Conservation (phyloP, 768 basidiomycete genomes). For the Dacryopinax spathularia region DNA sequence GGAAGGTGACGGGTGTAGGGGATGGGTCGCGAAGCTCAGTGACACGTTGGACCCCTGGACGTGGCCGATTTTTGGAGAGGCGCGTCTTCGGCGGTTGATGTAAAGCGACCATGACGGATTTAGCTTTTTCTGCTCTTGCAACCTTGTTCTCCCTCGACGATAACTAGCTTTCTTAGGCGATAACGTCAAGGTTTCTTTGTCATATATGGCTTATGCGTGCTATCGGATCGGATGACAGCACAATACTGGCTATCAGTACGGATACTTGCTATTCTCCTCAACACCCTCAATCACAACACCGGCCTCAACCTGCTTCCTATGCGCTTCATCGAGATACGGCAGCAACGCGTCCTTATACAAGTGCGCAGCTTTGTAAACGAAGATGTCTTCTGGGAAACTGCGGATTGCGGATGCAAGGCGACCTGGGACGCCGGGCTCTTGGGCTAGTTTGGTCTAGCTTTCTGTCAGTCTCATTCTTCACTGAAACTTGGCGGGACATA, state of each 20-base stretch:
- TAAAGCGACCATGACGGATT: too few relatives aligned
- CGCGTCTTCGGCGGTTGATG: too few relatives aligned
- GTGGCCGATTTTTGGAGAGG: too few relatives aligned
- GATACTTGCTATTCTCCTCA: constrained; percentile 7
- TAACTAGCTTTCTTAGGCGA: too few relatives aligned
- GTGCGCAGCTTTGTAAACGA: constrained; percentile 26
- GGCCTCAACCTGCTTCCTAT: constrained; percentile 22
- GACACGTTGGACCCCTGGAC: too few relatives aligned
- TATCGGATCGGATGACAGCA: too few relatives aligned
- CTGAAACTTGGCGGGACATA: background rate
- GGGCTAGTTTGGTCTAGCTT: constrained; percentile 29
- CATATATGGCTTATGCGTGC: too few relatives aligned
- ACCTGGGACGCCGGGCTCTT: constrained; percentile 45
- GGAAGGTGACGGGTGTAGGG: too few relatives aligned
- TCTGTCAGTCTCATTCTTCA: background rate
- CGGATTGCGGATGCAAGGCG: constrained; percentile 49
- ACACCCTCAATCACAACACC: constrained; percentile 12
- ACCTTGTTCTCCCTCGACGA: too few relatives aligned
- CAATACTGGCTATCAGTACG: constrained; percentile 6
- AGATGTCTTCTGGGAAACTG: constrained; percentile 51
- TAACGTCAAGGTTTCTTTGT: too few relatives aligned
- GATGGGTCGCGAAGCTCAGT: too few relatives aligned
- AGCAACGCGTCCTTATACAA: constrained; percentile 25
- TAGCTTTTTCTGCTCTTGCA: too few relatives aligned
- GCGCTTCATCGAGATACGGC: constrained; percentile 26